Evolutionary conservation across 192 early-diverging fungal species (phyloP).

Genomic region (Paraglomus brasilianum): DNA sequence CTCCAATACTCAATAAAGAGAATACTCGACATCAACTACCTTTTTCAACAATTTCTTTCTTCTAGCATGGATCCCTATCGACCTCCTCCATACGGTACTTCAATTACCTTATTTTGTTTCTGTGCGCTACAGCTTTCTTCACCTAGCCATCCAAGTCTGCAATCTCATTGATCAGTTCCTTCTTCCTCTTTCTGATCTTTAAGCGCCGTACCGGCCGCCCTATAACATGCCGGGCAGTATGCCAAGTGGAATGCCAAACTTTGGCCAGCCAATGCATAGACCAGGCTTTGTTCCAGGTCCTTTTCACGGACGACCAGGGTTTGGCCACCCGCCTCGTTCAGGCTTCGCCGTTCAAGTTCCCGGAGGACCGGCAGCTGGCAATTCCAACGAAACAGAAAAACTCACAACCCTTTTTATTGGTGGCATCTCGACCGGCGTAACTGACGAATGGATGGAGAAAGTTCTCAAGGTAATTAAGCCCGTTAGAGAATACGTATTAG

Average conservation of each 20-base stretch:
- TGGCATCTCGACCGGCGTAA: constrained; percentile 65
- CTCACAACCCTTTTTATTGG: constrained; percentile 71
- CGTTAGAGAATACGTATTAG: not conserved
- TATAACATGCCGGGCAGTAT: not conserved
- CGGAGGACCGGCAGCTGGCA: not conserved
- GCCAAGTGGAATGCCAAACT: not conserved
- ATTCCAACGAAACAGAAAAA: constrained; percentile 45
- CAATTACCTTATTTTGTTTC: not conserved
- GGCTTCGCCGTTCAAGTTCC: not conserved
- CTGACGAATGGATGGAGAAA: constrained; percentile 63
- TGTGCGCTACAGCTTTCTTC: not conserved
- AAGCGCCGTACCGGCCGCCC: not conserved
- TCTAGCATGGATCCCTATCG: constrained; percentile 13
- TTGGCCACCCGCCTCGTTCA: not conserved
- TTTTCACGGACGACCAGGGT: not conserved
- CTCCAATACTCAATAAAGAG: no score
- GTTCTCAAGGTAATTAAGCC: constrained; percentile 52
- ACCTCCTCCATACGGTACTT: constrained; percentile 11
- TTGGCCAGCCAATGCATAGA: not conserved
- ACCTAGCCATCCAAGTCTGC: not conserved
- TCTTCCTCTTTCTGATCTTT: not conserved
- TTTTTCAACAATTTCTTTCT: no score
- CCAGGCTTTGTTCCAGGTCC: constrained; percentile 2
- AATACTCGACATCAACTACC: no score
- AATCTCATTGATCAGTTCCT: not conserved